Evolutionary conservation across 139 green algal genomes (phyloP).

Genomic region (Closterium sp.): DNA sequence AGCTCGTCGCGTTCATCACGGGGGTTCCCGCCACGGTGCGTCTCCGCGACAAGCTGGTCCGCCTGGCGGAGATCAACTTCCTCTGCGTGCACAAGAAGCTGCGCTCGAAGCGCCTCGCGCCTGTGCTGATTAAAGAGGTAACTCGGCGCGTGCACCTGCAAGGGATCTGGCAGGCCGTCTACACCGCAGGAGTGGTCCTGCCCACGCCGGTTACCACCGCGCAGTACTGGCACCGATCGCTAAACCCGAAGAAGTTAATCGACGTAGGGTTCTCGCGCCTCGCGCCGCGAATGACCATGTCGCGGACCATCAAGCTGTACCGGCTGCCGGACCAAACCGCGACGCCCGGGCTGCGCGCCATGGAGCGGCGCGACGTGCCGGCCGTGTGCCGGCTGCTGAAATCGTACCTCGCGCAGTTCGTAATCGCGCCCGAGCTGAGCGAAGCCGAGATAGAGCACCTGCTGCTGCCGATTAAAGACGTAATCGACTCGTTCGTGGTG

Average conservation of each 20-base stretch:
- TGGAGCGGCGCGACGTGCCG: conserved; percentile 69
- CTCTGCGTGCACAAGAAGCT: conserved; percentile 99
- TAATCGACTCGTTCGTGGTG: conserved; percentile 89
- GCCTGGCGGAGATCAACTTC: conserved; percentile 98
- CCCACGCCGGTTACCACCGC: conserved; percentile 84
- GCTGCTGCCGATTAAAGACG: conserved; percentile 69
- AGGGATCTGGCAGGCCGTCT: conserved; percentile 92
- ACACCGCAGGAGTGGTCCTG: conserved; percentile 94
- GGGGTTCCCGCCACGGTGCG: conserved; percentile 50
- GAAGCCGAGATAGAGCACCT: conserved; percentile 88
- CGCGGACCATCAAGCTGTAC: conserved; percentile 92
- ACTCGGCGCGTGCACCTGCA: conserved; percentile 83
- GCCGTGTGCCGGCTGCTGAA: conserved; percentile 72
- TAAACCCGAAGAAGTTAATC: conserved; percentile 97
- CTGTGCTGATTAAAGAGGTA: conserved; percentile 98
- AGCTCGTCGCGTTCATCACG: conserved; percentile 93
- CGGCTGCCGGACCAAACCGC: conserved; percentile 73
- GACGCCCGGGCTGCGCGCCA: conserved; percentile 77
- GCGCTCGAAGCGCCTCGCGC: conserved; percentile 88
- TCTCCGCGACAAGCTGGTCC: conserved; percentile 47
- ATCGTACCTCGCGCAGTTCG: conserved; percentile 71
- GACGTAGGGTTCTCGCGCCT: conserved; percentile 86
- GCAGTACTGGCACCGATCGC: conserved; percentile 91
- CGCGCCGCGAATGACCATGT: conserved; percentile 84
- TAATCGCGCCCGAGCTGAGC: conserved; percentile 68